A percentile compares a stretch with the other conserved stretches of the same genome.
Conservation (phyloP, 495 filamentous ascomycete genomes). For the Talaromyces ruber region DNA sequence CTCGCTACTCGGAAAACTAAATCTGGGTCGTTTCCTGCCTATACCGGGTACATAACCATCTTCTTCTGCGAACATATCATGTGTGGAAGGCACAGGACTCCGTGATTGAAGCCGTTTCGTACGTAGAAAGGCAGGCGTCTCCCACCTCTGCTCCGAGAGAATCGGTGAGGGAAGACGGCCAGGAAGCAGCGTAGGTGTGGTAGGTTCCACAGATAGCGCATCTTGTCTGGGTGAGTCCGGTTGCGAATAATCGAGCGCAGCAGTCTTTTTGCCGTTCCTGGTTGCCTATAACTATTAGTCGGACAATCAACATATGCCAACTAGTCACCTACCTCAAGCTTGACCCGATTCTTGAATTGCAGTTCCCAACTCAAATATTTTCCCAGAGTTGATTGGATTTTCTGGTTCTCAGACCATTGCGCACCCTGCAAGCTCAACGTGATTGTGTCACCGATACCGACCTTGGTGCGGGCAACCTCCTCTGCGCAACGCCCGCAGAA, state of each 20-base stretch:
- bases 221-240: neutral
- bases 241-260: neutral
- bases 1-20: conserved; percentile 54
- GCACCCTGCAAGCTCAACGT: conserved; percentile 58
- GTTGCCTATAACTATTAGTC: neutral
- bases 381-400: conserved; percentile 48
- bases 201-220: conserved; percentile 16
- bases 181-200: neutral
- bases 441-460: conserved; percentile 73
- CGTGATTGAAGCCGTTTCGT: conserved; percentile 53
- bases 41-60: conserved; percentile 54
- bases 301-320: neutral
- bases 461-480: conserved; percentile 50
- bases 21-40: conserved; percentile 64
- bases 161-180: neutral
- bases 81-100: conserved; percentile 45
- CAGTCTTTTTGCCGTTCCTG: neutral
- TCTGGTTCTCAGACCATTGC: conserved; percentile 44
- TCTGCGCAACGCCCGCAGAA: conserved; percentile 68
- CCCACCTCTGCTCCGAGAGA: conserved; percentile 26
- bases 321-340: conserved; percentile 43
- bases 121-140: conserved; percentile 72
- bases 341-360: conserved; percentile 46
- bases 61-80: conserved; percentile 64
- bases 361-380: conserved; percentile 70